phyloP scores from a whole-genome alignment of 78 protist species.

The Creolimax fragrantissima region DNA sequence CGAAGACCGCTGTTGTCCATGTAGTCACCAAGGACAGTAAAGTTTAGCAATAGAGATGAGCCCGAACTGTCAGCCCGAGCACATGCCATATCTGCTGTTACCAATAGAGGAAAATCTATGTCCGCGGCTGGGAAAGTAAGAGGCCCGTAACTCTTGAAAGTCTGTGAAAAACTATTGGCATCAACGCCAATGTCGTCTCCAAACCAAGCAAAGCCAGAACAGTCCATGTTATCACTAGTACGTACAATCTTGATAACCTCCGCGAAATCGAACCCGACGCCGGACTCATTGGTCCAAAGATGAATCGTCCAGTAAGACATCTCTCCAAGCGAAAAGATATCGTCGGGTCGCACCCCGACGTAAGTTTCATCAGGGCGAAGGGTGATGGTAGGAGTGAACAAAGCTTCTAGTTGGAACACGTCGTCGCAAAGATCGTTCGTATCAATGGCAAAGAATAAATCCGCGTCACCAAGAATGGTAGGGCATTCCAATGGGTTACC shows the following conservation, averaged over 20 bases:
- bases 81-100: background rate
- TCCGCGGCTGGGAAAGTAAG: background rate
- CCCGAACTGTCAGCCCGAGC: background rate
- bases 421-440: background rate
- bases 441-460: background rate
- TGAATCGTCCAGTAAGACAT: background rate
- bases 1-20: background rate
- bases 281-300: background rate
- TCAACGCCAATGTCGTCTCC: background rate
- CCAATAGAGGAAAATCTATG: background rate
- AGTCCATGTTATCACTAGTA: background rate
- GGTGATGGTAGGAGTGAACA: background rate
- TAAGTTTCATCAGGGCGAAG: background rate
- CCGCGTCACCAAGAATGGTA: background rate
- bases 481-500: background rate
- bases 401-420: background rate
- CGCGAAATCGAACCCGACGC: background rate
- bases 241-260: background rate
- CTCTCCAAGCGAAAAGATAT: background rate
- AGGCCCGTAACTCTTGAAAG: background rate
- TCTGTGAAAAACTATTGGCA: background rate
- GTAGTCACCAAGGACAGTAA: background rate
- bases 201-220: background rate
- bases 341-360: background rate
- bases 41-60: background rate